A percentile compares a stretch with the other conserved stretches of the same genome.
Evolutionary conservation across 495 filamentous ascomycete genomes (phyloP).

Genomic region (Neurospora intermedia): DNA sequence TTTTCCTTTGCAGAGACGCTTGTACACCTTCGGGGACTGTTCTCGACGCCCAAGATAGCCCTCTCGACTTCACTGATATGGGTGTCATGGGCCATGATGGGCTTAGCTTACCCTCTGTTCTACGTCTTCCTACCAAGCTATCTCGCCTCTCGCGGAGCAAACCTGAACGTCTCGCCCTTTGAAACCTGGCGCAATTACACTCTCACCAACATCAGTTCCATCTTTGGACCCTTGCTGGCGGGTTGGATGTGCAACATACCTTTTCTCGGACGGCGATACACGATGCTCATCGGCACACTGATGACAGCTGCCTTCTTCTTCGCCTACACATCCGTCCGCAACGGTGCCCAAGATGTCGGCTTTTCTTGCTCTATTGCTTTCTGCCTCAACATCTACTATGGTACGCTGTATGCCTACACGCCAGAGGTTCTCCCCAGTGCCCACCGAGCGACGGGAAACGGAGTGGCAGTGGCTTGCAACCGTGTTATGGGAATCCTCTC

Average conservation of each 20-base stretch:
- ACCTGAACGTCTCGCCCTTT: conserved; percentile 32
- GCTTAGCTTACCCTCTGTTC: conserved; percentile 58
- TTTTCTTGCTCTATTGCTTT: conserved; percentile 59
- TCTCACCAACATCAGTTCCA: conserved; percentile 51
- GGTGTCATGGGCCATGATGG: conserved; percentile 60
- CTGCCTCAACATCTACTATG: conserved; percentile 61
- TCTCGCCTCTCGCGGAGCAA: conserved; percentile 27
- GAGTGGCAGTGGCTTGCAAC: conserved; percentile 57
- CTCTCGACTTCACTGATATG: conserved; percentile 55
- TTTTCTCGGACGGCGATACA: conserved; percentile 50
- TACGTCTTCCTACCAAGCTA: conserved; percentile 53
- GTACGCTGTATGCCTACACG: conserved; percentile 56
- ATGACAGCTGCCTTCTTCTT: conserved; percentile 59
- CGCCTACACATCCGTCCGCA: conserved; percentile 54
- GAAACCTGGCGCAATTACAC: conserved; percentile 64
- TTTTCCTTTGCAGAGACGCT: conserved; percentile 40
- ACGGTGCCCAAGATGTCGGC: conserved; percentile 46
- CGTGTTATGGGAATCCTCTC: conserved; percentile 63
- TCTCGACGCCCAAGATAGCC: conserved; percentile 47
- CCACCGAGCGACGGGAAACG: conserved; percentile 61
- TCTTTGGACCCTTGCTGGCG: conserved; percentile 55
- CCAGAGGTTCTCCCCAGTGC: conserved; percentile 53
- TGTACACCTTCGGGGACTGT: conserved; percentile 53
- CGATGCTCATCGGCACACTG: conserved; percentile 54
- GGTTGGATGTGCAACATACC: conserved; percentile 50